Conservation (phyloP, 306 rosid genomes). For the Fragaria ananassa region DNA sequence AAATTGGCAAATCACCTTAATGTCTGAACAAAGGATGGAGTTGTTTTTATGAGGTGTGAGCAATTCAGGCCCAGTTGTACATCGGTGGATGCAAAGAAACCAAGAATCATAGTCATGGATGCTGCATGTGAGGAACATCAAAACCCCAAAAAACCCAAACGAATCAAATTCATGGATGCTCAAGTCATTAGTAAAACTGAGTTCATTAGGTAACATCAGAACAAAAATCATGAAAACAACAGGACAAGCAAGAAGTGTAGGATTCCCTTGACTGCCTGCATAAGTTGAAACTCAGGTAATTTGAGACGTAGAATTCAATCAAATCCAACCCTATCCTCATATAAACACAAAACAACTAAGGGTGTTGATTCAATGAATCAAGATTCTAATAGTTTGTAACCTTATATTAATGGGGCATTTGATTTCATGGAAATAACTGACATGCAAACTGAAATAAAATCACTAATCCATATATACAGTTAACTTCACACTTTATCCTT, state of each 20-base stretch:
- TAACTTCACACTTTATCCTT: not conserved
- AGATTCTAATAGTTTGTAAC: no score
- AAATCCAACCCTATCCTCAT: not conserved
- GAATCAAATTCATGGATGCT: no score
- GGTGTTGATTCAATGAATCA: no score
- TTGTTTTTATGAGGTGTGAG: conserved; percentile 44
- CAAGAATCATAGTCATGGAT: conserved; percentile 34
- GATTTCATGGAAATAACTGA: no score
- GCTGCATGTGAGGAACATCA: conserved; percentile 9
- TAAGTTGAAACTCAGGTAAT: not conserved
- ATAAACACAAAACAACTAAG: no score
- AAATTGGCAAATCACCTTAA: not conserved
- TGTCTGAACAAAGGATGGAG: conserved; percentile 2
- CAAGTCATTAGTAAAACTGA: not conserved
- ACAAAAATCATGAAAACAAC: not conserved
- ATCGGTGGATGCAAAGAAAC: conserved; percentile 33
- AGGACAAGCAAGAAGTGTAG: not conserved
- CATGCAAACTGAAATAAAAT: no score
- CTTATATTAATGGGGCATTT: no score
- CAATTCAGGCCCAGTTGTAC: conserved; percentile 47
- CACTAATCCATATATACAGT: no score
- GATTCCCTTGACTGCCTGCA: not conserved
- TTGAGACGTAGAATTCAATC: not conserved
- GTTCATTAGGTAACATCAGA: not conserved
- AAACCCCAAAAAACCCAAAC: no score